Evolutionary conservation across 176 grass and related monocot genomes (phyloP).

Genomic region (Aegilops sharonensis): DNA sequence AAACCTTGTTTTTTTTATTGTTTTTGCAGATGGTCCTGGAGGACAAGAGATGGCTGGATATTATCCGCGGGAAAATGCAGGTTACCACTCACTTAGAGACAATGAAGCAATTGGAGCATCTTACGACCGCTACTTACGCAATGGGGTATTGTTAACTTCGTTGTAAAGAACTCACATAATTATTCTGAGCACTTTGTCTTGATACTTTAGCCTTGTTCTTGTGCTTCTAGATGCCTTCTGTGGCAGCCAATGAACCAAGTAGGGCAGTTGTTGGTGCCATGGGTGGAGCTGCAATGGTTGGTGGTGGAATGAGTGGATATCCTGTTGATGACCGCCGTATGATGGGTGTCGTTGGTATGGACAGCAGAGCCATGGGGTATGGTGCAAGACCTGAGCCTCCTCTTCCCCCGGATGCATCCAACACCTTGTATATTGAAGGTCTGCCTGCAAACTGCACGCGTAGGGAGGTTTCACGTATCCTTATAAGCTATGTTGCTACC

Average conservation of each 20-base stretch:
- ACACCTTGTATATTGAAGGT: conserved; percentile 88
- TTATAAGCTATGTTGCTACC: conserved; percentile 9
- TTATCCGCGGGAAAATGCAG: conserved; percentile 69
- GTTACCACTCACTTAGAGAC: conserved; percentile 76
- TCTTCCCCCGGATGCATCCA: conserved; percentile 90
- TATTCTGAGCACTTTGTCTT: background rate
- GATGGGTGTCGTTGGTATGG: conserved; percentile 62
- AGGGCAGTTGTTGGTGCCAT: conserved; percentile 72
- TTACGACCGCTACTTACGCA: conserved; percentile 94
- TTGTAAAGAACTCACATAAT: background rate
- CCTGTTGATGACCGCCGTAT: conserved; percentile 70
- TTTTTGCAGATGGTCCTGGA: conserved; percentile 54
- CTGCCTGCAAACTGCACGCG: conserved; percentile 93
- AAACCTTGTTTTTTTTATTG: background rate
- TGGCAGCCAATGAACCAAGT: conserved; percentile 49
- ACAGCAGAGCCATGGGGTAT: conserved; percentile 67
- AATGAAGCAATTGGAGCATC: conserved; percentile 90
- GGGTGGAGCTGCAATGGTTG: conserved; percentile 22
- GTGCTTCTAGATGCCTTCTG: conserved; percentile 55
- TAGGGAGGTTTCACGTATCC: conserved; percentile 99
- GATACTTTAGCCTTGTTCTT: background rate
- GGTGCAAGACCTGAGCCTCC: conserved; percentile 66
- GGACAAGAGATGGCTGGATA: conserved; percentile 81
- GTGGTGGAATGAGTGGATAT: conserved; percentile 62
- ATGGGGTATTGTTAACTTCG: conserved; percentile 54